Percentiles rank a stretch among this genome's conserved stretches.
These are phyloP conservation scores for Massariosphaeria phaeospora DNA, from an alignment of 495 filamentous ascomycete species.

Conservation along the genomic window DNA sequence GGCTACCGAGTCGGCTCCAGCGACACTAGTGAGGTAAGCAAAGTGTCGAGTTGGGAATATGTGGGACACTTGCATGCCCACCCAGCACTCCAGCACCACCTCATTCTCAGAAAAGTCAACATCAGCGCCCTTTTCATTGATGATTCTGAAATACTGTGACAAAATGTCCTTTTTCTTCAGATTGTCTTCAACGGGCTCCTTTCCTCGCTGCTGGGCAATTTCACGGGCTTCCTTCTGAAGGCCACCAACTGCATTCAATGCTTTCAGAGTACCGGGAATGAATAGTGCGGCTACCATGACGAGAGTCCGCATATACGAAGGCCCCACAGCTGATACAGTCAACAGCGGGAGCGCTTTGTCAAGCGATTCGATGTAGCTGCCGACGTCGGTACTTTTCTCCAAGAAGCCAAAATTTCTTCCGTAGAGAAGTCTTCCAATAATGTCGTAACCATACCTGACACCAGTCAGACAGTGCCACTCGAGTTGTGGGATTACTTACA, in stretches of 20 bases:
- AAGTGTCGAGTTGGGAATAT: no score
- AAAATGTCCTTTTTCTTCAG: background rate
- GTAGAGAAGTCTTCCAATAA: constrained; percentile 64
- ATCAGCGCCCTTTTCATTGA: constrained; percentile 5
- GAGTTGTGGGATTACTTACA: constrained; percentile 1
- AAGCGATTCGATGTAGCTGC: constrained; percentile 37
- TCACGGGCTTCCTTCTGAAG: background rate
- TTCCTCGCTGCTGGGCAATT: background rate
- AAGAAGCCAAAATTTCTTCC: constrained; percentile 50
- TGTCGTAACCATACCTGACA: constrained; percentile 53
- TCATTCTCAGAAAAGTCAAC: constrained; percentile 42
- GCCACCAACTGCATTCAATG: background rate
- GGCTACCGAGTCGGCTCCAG: constrained; percentile 33
- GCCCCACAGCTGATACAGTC: background rate
- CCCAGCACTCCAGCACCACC: constrained; percentile 55
- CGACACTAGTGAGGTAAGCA: constrained; percentile 24
- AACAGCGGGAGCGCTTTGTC: constrained; percentile 1
- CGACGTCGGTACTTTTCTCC: constrained; percentile 41
- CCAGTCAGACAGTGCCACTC: no score
- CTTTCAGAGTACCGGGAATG: background rate
- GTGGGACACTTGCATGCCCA: constrained; percentile 41
- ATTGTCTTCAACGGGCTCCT: background rate
- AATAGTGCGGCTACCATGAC: background rate
- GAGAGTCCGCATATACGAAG: background rate
- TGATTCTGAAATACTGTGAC: constrained; percentile 2